These are phyloP conservation scores for Cladophialophora exuberans DNA, from an alignment of 2,329 filamentous ascomycete genomes.

Conservation along the genomic window DNA sequence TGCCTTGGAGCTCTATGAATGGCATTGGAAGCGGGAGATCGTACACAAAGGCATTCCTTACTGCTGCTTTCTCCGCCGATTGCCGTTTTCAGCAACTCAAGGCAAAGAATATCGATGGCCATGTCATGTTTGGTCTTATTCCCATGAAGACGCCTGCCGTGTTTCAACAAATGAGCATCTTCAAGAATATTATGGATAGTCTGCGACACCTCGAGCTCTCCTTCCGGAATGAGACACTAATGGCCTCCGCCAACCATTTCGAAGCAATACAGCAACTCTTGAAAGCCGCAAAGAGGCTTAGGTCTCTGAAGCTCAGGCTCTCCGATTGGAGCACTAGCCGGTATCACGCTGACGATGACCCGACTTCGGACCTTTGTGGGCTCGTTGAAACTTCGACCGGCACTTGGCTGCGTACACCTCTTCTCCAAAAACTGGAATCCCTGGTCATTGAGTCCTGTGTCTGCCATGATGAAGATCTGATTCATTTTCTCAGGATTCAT, in stretches of 20 bases:
- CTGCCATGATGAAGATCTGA: conserved; percentile 27
- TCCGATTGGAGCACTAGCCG: conserved; percentile 22
- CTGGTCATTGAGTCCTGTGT: conserved; percentile 25
- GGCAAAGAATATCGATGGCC: conserved; percentile 19
- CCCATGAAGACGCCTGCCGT: conserved; percentile 17
- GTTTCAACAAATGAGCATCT: conserved; percentile 23
- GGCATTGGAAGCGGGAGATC: conserved; percentile 18
- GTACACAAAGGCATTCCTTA: conserved; percentile 25
- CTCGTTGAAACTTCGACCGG: conserved; percentile 23
- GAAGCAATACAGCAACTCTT: conserved; percentile 21
- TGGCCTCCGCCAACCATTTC: conserved; percentile 20
- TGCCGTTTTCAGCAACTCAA: conserved; percentile 23
- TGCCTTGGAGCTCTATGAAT: conserved; percentile 15
- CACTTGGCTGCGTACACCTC: conserved; percentile 18
- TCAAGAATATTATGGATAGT: conserved; percentile 17
- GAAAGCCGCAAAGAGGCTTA: conserved; percentile 19
- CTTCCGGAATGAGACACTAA: conserved; percentile 23
- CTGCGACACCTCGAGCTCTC: conserved; percentile 23
- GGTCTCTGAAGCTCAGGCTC: conserved; percentile 19
- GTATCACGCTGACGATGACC: conserved; percentile 21
- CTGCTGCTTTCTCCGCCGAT: conserved; percentile 21
- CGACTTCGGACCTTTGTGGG: conserved; percentile 22
- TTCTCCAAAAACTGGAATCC: conserved; percentile 22
- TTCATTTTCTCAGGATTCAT: conserved; percentile 29
- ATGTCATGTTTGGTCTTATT: conserved; percentile 19